Conservation (phyloP, 345 rosid genomes). For the Boechera retrofracta region DNA sequence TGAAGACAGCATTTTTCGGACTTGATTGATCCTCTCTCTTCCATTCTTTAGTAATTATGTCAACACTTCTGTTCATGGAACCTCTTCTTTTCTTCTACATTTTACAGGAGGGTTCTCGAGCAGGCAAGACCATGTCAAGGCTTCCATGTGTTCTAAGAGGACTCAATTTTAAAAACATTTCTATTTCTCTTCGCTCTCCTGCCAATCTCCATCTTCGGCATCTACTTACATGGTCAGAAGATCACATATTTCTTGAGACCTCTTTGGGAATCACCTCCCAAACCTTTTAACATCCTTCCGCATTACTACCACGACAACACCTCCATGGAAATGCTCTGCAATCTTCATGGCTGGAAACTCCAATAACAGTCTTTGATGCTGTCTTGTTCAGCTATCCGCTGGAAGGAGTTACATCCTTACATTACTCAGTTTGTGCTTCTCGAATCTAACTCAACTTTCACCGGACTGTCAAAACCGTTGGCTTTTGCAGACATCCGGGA, state of each 20-base stretch:
- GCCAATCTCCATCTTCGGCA: constrained; percentile 38
- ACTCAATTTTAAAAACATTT: constrained; percentile 24
- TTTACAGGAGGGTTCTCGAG: constrained; percentile 40
- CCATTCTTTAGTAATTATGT: no score
- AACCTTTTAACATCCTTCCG: constrained; percentile 39
- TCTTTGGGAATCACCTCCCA: constrained; percentile 46
- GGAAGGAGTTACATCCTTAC: constrained; percentile 85
- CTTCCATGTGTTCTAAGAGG: constrained; percentile 23
- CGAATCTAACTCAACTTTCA: constrained; percentile 89
- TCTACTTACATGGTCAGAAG: constrained; percentile 46
- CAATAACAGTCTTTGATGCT: constrained; percentile 83
- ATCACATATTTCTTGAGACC: constrained; percentile 48
- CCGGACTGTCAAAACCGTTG: constrained; percentile 67
- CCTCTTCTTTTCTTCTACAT: neutral
- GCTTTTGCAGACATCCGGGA: constrained; percentile 60
- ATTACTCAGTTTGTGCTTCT: constrained; percentile 84
- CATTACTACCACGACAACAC: constrained; percentile 61
- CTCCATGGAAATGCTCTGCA: constrained; percentile 74
- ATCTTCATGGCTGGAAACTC: constrained; percentile 88
- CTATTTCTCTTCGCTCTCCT: constrained; percentile 31
- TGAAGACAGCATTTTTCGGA: neutral
- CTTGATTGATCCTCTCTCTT: no score
- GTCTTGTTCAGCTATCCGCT: constrained; percentile 83
- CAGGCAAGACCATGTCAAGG: constrained; percentile 34
- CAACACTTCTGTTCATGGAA: no score